These are phyloP conservation scores for Phytophthora foliorum DNA, from an alignment of 352 stramenopile species.

Conservation along the genomic window DNA sequence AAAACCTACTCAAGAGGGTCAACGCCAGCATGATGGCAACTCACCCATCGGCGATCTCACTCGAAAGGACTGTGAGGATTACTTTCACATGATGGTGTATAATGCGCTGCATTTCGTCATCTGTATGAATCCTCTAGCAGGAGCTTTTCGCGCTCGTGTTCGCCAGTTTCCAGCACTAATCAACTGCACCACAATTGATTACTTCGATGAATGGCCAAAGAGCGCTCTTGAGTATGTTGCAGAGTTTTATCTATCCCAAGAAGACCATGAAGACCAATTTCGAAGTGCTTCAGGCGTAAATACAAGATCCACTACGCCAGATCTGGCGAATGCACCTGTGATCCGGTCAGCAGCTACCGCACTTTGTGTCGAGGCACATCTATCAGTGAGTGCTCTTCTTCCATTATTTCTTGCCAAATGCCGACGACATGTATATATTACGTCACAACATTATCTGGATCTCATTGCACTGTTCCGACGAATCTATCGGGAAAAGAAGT, in stretches of 20 bases:
- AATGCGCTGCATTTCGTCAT: slow-evolving; percentile 93
- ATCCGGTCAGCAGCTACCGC: slow-evolving; percentile 43
- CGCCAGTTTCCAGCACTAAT: slow-evolving; percentile 94
- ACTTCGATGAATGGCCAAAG: slow-evolving; percentile 93
- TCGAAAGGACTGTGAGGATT: slow-evolving; percentile 80
- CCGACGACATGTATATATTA: slow-evolving; percentile 66
- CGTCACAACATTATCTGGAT: slow-evolving; percentile 92
- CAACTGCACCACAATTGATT: slow-evolving; percentile 95
- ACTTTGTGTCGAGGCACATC: slow-evolving; percentile 69
- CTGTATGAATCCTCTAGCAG: slow-evolving; percentile 87
- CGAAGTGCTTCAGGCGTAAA: not conserved
- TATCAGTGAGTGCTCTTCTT: slow-evolving; percentile 37
- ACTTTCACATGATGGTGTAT: slow-evolving; percentile 84
- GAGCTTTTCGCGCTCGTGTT: slow-evolving; percentile 85
- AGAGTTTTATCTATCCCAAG: slow-evolving; percentile 60
- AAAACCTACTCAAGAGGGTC: slow-evolving; percentile 1
- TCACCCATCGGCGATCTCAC: slow-evolving; percentile 41
- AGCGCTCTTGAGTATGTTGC: slow-evolving; percentile 88
- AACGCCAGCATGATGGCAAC: not conserved
- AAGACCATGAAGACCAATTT: slow-evolving; percentile 2
- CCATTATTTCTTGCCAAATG: slow-evolving; percentile 45
- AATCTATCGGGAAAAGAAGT: slow-evolving; percentile 73
- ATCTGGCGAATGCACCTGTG: slow-evolving; percentile 13
- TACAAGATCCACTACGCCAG: slow-evolving; percentile 8
- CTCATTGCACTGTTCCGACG: slow-evolving; percentile 89